A percentile compares a stretch with the other conserved stretches of the same genome.
Evolutionary conservation across 148 eudicot genomes (phyloP).

Genomic region (Cornus kousa): DNA sequence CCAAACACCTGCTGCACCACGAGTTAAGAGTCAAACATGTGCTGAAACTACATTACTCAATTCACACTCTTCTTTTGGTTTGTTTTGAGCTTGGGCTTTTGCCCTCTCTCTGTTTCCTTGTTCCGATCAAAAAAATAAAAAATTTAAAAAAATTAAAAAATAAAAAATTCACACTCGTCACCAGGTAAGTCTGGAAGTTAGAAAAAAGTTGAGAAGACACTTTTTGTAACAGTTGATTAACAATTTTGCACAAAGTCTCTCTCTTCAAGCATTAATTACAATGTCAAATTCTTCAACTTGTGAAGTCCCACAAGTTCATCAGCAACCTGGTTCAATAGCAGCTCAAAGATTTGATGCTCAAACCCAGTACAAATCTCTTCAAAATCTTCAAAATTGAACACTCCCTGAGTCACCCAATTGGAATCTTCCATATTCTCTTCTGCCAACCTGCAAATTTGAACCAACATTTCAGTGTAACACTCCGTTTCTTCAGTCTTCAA

Average conservation of each 20-base stretch:
- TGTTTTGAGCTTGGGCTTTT: no score
- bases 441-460: conserved; percentile 23
- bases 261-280: neutral
- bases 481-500: neutral
- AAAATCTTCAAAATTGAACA: conserved; percentile 13
- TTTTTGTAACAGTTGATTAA: neutral
- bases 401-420: conserved; percentile 13
- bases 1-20: neutral
- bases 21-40: neutral
- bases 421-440: conserved; percentile 32
- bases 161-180: neutral
- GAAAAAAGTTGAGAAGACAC: neutral
- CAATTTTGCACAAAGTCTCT: neutral
- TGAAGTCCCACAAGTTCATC: conserved; percentile 15
- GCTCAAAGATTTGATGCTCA: conserved; percentile 39
- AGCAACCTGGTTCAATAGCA: conserved; percentile 22
- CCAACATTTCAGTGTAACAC: conserved; percentile 16
- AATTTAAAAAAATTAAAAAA: no score
- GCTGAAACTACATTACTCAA: neutral
- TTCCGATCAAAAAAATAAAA: no score
- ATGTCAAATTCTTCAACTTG: neutral
- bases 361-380: conserved; percentile 31
- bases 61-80: neutral
- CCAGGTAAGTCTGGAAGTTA: neutral
- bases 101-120: no score